phyloP scores from a whole-genome alignment of 2,329 filamentous ascomycete species.

The Drechslera avenae region DNA sequence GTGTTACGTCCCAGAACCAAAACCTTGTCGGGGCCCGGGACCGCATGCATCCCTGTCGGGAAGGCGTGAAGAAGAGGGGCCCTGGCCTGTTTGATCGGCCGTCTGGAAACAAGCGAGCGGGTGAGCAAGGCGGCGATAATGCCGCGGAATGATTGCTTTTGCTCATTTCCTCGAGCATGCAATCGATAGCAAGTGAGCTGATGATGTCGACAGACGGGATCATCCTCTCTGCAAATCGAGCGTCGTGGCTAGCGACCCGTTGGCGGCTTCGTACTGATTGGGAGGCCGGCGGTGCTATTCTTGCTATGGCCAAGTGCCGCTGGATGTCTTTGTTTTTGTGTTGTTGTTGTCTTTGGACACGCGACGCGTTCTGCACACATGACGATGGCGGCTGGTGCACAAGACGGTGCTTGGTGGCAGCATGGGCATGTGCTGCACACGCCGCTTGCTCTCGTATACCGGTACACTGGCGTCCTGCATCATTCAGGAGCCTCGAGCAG shows the following conservation, averaged over 20 bases:
- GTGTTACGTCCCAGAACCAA: slow-evolving; percentile 20
- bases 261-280: slow-evolving; percentile 1
- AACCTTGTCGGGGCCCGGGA: slow-evolving; percentile 1
- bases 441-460: slow-evolving; percentile 4
- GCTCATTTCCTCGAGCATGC: slow-evolving; percentile 11
- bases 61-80: slow-evolving; percentile 13
- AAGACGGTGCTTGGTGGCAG: too few species aligned
- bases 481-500: slow-evolving; percentile 1
- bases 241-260: background rate
- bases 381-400: too few species aligned
- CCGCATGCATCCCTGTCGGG: slow-evolving; percentile 12
- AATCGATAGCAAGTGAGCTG: slow-evolving; percentile 15
- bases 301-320: background rate
- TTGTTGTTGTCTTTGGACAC: slow-evolving; percentile 1
- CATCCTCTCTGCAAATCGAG: background rate
- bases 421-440: too few species aligned
- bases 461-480: slow-evolving; percentile 2
- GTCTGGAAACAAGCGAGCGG: slow-evolving; percentile 32
- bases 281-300: slow-evolving; percentile 1
- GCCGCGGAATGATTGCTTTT: slow-evolving; percentile 25
- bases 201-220: background rate
- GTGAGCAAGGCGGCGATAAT: slow-evolving; percentile 1
- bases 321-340: background rate
- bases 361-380: slow-evolving; percentile 5
- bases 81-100: slow-evolving; percentile 36